Evolutionary conservation across 2,329 filamentous ascomycete genomes (phyloP).

Genomic region (Penicillium sp.): DNA sequence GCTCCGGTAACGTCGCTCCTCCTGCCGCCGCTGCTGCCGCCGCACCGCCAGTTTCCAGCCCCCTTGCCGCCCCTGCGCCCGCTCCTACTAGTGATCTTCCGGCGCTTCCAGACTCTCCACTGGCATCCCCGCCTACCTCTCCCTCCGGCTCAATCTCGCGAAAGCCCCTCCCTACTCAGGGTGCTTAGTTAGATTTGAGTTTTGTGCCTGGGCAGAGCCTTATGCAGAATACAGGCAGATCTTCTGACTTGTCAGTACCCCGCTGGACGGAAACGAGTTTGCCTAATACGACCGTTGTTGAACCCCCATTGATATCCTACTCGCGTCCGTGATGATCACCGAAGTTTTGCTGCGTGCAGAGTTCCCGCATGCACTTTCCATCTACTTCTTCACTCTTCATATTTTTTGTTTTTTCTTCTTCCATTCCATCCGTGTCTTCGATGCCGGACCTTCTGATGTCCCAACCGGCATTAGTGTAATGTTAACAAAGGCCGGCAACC

Average conservation of each 20-base stretch:
- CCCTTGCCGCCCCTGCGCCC: slow-evolving; percentile 24
- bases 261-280: slow-evolving; percentile 22
- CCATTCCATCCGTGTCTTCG: slow-evolving; percentile 8
- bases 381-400: neutral
- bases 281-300: slow-evolving; percentile 12
- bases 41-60: slow-evolving; percentile 27
- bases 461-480: slow-evolving; percentile 2
- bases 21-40: slow-evolving; percentile 20
- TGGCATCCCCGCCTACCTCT: slow-evolving; percentile 25
- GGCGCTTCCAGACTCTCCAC: slow-evolving; percentile 45
- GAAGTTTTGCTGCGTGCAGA: slow-evolving; percentile 6
- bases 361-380: neutral
- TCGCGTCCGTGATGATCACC: slow-evolving; percentile 20
- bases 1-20: slow-evolving; percentile 37
- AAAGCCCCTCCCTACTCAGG: slow-evolving; percentile 59
- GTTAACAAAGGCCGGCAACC: neutral
- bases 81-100: slow-evolving; percentile 41
- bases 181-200: slow-evolving; percentile 16
- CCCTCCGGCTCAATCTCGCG: slow-evolving; percentile 46
- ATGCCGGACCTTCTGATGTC: neutral
- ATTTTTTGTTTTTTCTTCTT: slow-evolving; percentile 2
- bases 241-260: slow-evolving; percentile 10
- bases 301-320: slow-evolving; percentile 6
- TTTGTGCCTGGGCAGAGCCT: slow-evolving; percentile 4
- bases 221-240: slow-evolving; percentile 9